phyloP scores from a whole-genome alignment of 345 rosid species.

The Dovyalis caffra region DNA sequence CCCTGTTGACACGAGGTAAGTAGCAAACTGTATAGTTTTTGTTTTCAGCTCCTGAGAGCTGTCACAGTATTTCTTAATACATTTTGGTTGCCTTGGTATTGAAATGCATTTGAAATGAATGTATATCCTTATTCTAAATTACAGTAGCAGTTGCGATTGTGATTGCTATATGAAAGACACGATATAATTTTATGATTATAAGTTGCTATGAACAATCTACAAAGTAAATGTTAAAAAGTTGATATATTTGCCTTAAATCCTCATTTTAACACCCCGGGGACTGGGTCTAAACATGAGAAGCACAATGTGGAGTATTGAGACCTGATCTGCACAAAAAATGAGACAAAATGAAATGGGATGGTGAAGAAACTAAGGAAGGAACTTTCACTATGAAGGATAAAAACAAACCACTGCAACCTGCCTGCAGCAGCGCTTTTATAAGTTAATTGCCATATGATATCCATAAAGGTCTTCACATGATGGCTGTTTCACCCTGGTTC shows the following conservation, averaged over 20 bases:
- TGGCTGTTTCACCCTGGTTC: no score
- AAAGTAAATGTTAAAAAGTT: not conserved
- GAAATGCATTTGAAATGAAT: not conserved
- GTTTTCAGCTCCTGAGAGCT: not conserved
- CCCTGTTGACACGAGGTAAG: conserved; percentile 79
- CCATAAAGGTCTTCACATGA: no score
- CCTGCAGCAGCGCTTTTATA: no score
- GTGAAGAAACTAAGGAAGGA: no score
- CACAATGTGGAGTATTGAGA: not conserved
- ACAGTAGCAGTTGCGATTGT: not conserved
- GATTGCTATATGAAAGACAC: not conserved
- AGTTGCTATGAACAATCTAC: not conserved
- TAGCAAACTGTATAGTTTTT: conserved; percentile 7
- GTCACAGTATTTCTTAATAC: not conserved
- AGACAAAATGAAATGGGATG: no score
- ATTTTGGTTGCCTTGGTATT: not conserved
- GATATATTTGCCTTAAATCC: not conserved
- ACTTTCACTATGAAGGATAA: no score
- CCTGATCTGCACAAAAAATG: no score
- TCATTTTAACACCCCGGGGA: not conserved
- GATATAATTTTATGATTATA: not conserved
- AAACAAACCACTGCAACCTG: no score
- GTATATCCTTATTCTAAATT: not conserved
- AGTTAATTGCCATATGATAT: no score
- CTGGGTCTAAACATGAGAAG: not conserved